phyloP scores from a whole-genome alignment of 1,284 basidiomycete species.

The Entoloma clypeatum region DNA sequence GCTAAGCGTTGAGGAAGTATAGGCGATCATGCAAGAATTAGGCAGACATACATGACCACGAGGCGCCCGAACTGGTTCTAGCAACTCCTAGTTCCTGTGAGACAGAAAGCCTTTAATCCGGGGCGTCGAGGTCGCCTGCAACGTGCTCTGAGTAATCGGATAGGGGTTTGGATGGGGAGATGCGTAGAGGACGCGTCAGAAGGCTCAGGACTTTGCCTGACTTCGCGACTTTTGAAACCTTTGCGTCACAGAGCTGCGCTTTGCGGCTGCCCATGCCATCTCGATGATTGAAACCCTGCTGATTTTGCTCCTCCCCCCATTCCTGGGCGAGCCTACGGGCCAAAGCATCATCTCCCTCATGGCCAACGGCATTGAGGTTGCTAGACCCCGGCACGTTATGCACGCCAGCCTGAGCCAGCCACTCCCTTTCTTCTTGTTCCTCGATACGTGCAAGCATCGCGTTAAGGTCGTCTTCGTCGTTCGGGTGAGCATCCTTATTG shows the following conservation, averaged over 20 bases:
- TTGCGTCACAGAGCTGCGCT: too few relatives aligned
- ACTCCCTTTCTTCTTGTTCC: slow-evolving; percentile 43
- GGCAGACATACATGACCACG: slow-evolving; percentile 38
- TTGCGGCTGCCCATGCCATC: too few relatives aligned
- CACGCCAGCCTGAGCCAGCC: slow-evolving; percentile 35
- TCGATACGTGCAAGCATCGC: slow-evolving; percentile 39
- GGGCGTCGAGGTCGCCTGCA: slow-evolving; percentile 13
- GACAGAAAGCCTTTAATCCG: slow-evolving; percentile 31
- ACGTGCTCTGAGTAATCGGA: too few relatives aligned
- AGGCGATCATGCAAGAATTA: slow-evolving; percentile 1
- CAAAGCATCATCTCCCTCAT: slow-evolving; percentile 34
- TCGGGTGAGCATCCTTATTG: too few relatives aligned
- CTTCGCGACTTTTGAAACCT: too few relatives aligned
- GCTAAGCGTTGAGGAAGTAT: slow-evolving; percentile 4
- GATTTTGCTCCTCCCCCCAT: slow-evolving; percentile 29
- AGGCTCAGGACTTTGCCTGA: too few relatives aligned
- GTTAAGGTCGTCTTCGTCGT: too few relatives aligned
- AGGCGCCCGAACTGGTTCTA: slow-evolving; percentile 30
- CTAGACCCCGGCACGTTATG: slow-evolving; percentile 13
- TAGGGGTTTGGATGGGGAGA: too few relatives aligned
- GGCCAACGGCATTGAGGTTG: slow-evolving; percentile 15
- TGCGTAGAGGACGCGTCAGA: too few relatives aligned
- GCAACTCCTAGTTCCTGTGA: slow-evolving; percentile 33
- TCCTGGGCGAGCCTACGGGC: slow-evolving; percentile 38
- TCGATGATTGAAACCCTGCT: too few relatives aligned